Percentiles rank a stretch among this genome's conserved stretches.
These are phyloP conservation scores for Polychytrium aggregatum DNA, from an alignment of 192 early-diverging fungal genomes.

Conservation along the genomic window DNA sequence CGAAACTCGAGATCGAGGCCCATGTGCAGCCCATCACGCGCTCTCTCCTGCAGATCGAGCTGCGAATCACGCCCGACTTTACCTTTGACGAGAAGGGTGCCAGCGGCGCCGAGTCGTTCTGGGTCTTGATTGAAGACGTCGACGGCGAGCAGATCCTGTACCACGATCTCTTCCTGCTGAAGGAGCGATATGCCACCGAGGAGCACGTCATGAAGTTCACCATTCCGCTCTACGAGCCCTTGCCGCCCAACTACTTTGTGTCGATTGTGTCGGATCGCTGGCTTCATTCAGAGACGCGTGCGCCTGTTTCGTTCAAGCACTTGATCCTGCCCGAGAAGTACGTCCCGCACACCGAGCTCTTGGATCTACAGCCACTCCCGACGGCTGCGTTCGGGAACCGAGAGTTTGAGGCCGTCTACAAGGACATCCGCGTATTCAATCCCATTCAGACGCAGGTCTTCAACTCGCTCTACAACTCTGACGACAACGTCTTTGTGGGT, in stretches of 20 bases:
- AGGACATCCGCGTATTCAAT: conserved; percentile 62
- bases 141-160: conserved; percentile 83
- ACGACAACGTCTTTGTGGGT: conserved; percentile 85
- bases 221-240: conserved; percentile 79
- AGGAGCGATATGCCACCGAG: conserved; percentile 67
- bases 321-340: conserved; percentile 87
- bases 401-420: conserved; percentile 61
- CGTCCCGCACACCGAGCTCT: conserved; percentile 85
- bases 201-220: conserved; percentile 85
- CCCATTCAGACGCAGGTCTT: conserved; percentile 95
- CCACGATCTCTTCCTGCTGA: conserved; percentile 85
- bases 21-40: conserved; percentile 90
- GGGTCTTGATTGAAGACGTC: conserved; percentile 90
- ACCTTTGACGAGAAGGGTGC: conserved; percentile 78
- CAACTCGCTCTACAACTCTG: conserved; percentile 71
- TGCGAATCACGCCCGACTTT: conserved; percentile 90
- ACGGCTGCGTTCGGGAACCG: conserved; percentile 65
- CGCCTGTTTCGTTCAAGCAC: conserved; percentile 89
- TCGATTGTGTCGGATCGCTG: conserved; percentile 87
- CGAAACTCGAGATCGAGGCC: conserved; percentile 78
- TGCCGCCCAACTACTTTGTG: conserved; percentile 96
- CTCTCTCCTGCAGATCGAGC: conserved; percentile 78
- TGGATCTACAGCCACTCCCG: conserved; percentile 86
- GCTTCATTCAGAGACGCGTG: conserved; percentile 81
- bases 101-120: conserved; percentile 80